These are phyloP conservation scores for Prillingera fragicola DNA, from an alignment of 1,284 basidiomycete genomes.

Conservation along the genomic window DNA sequence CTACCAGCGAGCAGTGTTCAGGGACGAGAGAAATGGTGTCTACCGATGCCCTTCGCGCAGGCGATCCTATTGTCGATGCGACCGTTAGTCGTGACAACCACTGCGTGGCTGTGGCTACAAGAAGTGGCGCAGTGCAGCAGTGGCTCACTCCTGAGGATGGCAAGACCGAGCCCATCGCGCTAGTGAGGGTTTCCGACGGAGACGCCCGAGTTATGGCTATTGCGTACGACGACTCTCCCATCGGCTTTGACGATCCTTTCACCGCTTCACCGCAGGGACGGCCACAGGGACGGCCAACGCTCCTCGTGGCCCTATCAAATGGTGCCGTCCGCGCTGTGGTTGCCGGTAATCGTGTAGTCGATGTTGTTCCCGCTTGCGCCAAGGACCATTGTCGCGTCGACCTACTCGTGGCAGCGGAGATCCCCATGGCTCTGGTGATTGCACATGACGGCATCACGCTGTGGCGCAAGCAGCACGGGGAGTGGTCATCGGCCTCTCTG, in stretches of 20 bases:
- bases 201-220: conserved; percentile 1
- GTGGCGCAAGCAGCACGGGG: conserved; percentile 11
- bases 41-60: conserved; percentile 5
- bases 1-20: conserved; percentile 7
- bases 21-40: conserved; percentile 30
- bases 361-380: conserved; percentile 10
- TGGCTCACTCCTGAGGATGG: conserved; percentile 14
- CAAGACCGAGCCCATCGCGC: conserved; percentile 6
- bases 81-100: conserved; percentile 13
- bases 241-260: conserved; percentile 15
- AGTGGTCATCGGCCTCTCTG: conserved; percentile 17
- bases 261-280: conserved; percentile 6
- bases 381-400: background rate
- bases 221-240: conserved; percentile 9
- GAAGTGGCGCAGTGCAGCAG: conserved; percentile 6
- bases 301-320: conserved; percentile 12
- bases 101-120: conserved; percentile 11
- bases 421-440: conserved; percentile 7
- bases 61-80: conserved; percentile 24
- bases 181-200: background rate
- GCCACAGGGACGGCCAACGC: conserved; percentile 2
- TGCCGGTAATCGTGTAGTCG: conserved; percentile 3
- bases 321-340: conserved; percentile 12
- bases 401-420: background rate
- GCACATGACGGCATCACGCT: background rate